Conservation (phyloP, 2,329 filamentous ascomycete genomes). For the Ophiostoma perfectum region DNA sequence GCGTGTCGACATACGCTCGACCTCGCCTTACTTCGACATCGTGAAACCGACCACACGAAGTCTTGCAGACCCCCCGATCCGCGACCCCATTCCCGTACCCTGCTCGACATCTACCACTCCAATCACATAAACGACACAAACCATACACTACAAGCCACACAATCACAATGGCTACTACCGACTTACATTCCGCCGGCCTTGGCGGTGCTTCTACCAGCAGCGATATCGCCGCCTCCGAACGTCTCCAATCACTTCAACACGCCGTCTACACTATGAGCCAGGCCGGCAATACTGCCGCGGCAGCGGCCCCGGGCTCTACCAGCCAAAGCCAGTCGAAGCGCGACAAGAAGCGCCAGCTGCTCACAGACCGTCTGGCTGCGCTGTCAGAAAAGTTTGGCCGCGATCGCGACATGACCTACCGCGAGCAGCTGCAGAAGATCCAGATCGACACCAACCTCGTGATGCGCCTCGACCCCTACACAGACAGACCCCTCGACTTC, state of each 20-base stretch:
- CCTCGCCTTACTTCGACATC: too few relatives aligned
- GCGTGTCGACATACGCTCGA: too few relatives aligned
- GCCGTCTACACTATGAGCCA: conserved; percentile 4
- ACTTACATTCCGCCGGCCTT: not conserved
- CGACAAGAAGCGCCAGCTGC: conserved; percentile 79
- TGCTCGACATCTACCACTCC: not conserved
- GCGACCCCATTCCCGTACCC: not conserved
- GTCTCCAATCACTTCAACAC: conserved; percentile 4
- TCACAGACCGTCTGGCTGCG: conserved; percentile 70
- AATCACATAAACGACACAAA: not conserved
- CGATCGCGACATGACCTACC: conserved; percentile 77
- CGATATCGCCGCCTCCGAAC: conserved; percentile 5
- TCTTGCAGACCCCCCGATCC: not conserved
- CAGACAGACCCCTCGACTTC: conserved; percentile 42
- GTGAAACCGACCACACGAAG: too few relatives aligned
- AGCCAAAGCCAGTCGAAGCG: conserved; percentile 60
- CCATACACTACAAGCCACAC: not conserved
- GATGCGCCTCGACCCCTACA: conserved; percentile 77
- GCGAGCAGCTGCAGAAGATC: conserved; percentile 84
- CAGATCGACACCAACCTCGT: conserved; percentile 86
- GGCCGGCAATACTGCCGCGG: not conserved
- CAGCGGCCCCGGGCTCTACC: not conserved
- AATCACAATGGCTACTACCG: not conserved
- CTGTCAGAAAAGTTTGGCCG: conserved; percentile 73
- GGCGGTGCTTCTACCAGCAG: not conserved